A percentile compares a stretch with the other conserved stretches of the same genome.
Evolutionary conservation across 345 rosid genomes (phyloP).

Genomic region (Sonneratia alba): DNA sequence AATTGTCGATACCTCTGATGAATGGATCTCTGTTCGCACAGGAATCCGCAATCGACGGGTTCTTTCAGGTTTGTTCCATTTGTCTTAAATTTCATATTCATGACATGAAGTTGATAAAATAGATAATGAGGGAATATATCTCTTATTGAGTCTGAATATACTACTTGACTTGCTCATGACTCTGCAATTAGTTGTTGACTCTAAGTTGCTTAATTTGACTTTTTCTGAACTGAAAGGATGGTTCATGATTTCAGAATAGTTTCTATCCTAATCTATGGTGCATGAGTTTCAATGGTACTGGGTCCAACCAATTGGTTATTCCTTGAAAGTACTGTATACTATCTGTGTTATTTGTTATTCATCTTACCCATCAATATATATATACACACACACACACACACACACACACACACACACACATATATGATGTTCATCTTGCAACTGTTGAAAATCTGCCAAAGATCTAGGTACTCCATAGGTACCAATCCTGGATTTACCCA

Average conservation of each 20-base stretch:
- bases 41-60: conserved; percentile 81
- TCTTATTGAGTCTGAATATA: too few species aligned
- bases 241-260: background rate
- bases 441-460: too few species aligned
- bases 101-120: background rate
- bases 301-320: background rate
- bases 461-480: background rate
- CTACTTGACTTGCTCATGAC: background rate
- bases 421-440: too few species aligned
- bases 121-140: too few species aligned
- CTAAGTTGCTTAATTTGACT: background rate
- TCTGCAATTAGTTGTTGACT: background rate
- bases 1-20: conserved; percentile 73
- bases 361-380: too few species aligned
- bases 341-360: background rate
- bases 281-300: background rate
- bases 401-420: too few species aligned
- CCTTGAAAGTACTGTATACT: background rate
- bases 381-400: too few species aligned
- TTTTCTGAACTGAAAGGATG: background rate
- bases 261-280: background rate
- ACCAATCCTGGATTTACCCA: background rate
- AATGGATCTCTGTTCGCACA: conserved; percentile 88
- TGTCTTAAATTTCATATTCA: background rate
- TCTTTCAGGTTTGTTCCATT: conserved; percentile 48